phyloP scores from a whole-genome alignment of 2,329 filamentous ascomycete species.

The Nannizziopsis arthrosporioides region DNA sequence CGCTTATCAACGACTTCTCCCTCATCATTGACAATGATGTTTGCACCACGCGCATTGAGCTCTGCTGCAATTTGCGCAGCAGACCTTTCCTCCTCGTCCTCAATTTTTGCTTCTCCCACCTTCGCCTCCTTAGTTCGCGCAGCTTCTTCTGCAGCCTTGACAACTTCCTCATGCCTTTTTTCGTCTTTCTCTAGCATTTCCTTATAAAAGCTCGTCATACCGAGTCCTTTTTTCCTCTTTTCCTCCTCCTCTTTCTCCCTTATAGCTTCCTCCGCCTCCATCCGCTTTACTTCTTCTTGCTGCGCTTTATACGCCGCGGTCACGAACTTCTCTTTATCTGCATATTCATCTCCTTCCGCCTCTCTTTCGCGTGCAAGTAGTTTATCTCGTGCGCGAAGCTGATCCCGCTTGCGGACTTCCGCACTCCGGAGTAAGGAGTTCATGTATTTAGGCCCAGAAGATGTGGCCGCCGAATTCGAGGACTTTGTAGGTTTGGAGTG shows the following conservation, averaged over 20 bases:
- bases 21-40: conserved; percentile 51
- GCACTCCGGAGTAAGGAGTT: conserved; percentile 47
- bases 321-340: conserved; percentile 56
- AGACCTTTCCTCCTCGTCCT: conserved; percentile 32
- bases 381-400: conserved; percentile 50
- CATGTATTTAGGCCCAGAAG: conserved; percentile 47
- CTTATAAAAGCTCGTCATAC: conserved; percentile 52
- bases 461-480: conserved; percentile 14
- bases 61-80: conserved; percentile 47
- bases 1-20: conserved; percentile 54
- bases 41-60: conserved; percentile 40
- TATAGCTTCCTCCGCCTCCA: conserved; percentile 48
- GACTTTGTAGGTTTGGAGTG: conserved; percentile 28
- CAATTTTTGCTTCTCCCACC: conserved; percentile 19
- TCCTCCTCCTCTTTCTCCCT: conserved; percentile 44
- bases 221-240: conserved; percentile 36
- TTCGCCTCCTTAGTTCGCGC: conserved; percentile 23
- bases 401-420: conserved; percentile 52
- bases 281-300: conserved; percentile 46
- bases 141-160: conserved; percentile 43
- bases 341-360: conserved; percentile 54
- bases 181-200: conserved; percentile 49
- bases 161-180: conserved; percentile 44
- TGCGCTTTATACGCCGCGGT: conserved; percentile 54
- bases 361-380: conserved; percentile 50